These are phyloP conservation scores for Fistulifera pelliculosa DNA, from an alignment of 108 stramenopile genomes.

Conservation along the genomic window DNA sequence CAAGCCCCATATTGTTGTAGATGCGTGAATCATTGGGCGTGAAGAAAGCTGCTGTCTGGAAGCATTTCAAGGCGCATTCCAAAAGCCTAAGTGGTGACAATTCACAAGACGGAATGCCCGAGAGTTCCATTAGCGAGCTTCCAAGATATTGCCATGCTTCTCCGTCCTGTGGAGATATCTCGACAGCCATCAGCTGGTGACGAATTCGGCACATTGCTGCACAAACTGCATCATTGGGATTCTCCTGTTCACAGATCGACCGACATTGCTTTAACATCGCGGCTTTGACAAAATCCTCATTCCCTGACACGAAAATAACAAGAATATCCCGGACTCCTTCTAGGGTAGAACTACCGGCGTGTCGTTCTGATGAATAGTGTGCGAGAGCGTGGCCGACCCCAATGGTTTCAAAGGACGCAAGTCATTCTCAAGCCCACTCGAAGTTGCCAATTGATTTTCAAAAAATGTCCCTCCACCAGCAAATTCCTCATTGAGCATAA, in stretches of 20 bases:
- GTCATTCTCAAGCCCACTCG: constrained; percentile 2
- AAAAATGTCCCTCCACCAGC: constrained; percentile 65
- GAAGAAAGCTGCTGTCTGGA: constrained; percentile 20
- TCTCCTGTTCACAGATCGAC: neutral
- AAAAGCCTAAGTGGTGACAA: neutral
- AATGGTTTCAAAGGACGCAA: constrained; percentile 32
- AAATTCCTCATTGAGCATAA: constrained; percentile 54
- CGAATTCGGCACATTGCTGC: constrained; percentile 32
- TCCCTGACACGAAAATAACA: constrained; percentile 48
- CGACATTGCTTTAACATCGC: constrained; percentile 10
- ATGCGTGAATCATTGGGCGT: constrained; percentile 54
- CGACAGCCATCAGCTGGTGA: constrained; percentile 43
- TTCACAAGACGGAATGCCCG: neutral
- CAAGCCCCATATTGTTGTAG: constrained; percentile 48
- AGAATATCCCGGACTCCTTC: constrained; percentile 57
- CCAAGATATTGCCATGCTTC: constrained; percentile 65
- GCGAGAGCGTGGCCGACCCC: constrained; percentile 41
- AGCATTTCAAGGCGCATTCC: constrained; percentile 23
- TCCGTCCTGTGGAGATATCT: constrained; percentile 33
- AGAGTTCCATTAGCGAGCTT: constrained; percentile 39
- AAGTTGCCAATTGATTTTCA: constrained; percentile 36
- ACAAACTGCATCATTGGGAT: neutral
- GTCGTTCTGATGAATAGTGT: constrained; percentile 44
- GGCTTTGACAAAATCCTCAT: neutral
- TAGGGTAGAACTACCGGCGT: constrained; percentile 51